A percentile compares a stretch with the other conserved stretches of the same genome.
phyloP scores from a whole-genome alignment of 176 grass and related monocot genomes.

The Saccharum spontaneum region DNA sequence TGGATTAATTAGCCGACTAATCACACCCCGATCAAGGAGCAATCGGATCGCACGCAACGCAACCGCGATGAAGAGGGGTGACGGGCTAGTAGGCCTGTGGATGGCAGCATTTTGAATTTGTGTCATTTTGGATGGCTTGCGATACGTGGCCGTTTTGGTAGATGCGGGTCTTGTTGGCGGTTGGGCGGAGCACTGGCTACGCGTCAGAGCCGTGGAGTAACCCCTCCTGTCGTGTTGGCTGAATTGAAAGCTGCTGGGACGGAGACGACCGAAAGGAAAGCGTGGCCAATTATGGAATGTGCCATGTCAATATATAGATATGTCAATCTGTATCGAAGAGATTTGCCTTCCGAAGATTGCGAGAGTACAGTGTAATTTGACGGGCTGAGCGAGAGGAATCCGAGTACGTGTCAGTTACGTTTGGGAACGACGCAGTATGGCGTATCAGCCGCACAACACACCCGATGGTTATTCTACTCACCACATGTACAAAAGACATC shows the following conservation, averaged over 20 bases:
- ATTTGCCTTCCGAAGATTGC: not conserved
- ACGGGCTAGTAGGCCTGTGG: not conserved
- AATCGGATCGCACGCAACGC: not conserved
- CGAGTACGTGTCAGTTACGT: not conserved
- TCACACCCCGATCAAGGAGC: not conserved
- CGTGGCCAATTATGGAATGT: not conserved
- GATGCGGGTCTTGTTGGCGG: slow-evolving; percentile 23
- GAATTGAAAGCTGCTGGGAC: not conserved
- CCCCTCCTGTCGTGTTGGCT: not conserved
- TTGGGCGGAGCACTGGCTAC: not conserved
- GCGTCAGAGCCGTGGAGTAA: not conserved
- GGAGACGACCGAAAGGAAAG: not conserved
- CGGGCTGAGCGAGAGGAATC: not conserved
- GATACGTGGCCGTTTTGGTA: not conserved
- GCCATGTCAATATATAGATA: too few relatives aligned
- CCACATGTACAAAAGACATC: too few relatives aligned
- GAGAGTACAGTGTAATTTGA: not conserved
- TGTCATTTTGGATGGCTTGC: not conserved
- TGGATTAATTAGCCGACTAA: slow-evolving; percentile 32
- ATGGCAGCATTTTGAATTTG: not conserved
- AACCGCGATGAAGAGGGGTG: not conserved
- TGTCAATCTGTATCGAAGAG: not conserved
- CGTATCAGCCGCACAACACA: too few relatives aligned
- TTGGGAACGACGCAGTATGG: not conserved
- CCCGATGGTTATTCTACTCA: too few relatives aligned